Conservation (phyloP, 192 early-diverging fungal genomes). For the Dimargaris xerosporica region DNA sequence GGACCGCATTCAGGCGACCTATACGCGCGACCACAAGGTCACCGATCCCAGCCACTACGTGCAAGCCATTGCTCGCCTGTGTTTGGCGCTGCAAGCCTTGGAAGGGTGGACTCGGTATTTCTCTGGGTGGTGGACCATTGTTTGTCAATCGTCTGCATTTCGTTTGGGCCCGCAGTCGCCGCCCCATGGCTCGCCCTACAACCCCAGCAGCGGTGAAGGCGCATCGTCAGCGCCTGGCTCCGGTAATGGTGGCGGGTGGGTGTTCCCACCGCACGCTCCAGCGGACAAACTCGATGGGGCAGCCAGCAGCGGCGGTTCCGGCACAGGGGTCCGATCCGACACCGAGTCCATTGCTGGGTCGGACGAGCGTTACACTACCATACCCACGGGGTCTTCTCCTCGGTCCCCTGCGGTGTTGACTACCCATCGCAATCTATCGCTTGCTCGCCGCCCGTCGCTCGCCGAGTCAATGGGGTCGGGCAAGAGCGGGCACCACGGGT, state of each 20-base stretch:
- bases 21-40: conserved; percentile 3
- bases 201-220: not conserved
- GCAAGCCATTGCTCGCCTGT: conserved; percentile 1
- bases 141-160: not conserved
- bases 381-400: not conserved
- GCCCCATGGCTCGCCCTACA: no score
- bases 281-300: not conserved
- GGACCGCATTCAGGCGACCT: conserved; percentile 5
- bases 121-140: not conserved
- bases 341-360: not conserved
- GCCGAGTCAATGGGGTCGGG: not conserved
- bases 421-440: not conserved
- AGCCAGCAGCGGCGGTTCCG: not conserved
- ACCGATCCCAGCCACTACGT: not conserved
- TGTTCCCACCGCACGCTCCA: no score
- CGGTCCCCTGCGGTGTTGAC: conserved; percentile 14
- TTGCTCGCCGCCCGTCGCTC: not conserved
- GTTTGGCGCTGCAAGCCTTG: conserved; percentile 3
- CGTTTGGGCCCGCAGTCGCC: not conserved
- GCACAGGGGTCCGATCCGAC: not conserved
- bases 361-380: not conserved
- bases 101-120: conserved; percentile 3
- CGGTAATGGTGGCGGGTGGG: no score
- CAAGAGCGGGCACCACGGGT: not conserved
- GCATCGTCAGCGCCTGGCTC: not conserved